phyloP scores from a whole-genome alignment of 768 basidiomycete genomes.

The Sutorius australiensis region DNA sequence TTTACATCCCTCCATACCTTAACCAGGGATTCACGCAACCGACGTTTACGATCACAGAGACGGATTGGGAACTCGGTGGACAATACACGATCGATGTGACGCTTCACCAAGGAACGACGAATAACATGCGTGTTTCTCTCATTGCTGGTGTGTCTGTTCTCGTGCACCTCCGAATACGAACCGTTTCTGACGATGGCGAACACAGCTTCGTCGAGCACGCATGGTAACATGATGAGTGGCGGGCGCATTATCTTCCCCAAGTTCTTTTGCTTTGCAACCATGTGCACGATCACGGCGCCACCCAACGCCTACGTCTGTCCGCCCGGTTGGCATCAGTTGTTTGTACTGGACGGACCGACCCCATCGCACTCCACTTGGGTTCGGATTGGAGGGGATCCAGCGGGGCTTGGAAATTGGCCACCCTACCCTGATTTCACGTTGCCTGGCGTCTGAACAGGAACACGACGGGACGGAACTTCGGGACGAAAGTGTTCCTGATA shows the following conservation, averaged over 20 bases:
- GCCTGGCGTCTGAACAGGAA: conserved; percentile 18
- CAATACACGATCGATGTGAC: conserved; percentile 49
- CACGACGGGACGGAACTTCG: no score
- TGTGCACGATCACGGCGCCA: conserved; percentile 75
- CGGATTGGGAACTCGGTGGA: conserved; percentile 62
- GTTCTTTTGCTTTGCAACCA: conserved; percentile 63
- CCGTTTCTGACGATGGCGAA: background rate
- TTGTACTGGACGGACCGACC: conserved; percentile 73
- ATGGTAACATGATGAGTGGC: conserved; percentile 71
- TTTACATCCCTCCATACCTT: conserved; percentile 87
- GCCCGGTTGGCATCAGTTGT: conserved; percentile 75
- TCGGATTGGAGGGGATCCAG: conserved; percentile 76
- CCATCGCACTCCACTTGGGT: conserved; percentile 74
- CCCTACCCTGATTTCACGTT: conserved; percentile 59
- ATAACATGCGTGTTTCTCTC: conserved; percentile 57
- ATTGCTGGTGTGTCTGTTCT: conserved; percentile 47
- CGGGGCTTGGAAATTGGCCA: conserved; percentile 69
- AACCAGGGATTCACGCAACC: conserved; percentile 60
- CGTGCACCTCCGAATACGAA: background rate
- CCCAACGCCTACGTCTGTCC: conserved; percentile 66
- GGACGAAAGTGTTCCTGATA: no score
- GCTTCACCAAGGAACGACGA: conserved; percentile 38
- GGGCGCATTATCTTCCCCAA: conserved; percentile 69
- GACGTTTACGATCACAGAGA: conserved; percentile 49
- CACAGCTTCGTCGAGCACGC: conserved; percentile 67